Conservation (phyloP, 1,284 basidiomycete species). For the Gastroboletus turbinatus region DNA sequence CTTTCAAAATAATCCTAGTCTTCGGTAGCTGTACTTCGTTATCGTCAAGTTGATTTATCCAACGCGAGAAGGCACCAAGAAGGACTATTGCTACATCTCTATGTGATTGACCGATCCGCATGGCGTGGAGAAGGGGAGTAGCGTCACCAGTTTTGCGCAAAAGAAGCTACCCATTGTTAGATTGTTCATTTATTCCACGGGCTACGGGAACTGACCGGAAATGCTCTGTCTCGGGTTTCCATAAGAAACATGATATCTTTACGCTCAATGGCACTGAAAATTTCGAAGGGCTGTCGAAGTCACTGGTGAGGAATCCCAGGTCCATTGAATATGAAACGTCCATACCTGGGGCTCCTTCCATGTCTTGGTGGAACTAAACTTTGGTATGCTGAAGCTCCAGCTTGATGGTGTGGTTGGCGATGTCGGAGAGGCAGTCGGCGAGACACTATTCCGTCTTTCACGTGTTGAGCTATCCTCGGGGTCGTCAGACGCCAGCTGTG, state of each 20-base stretch:
- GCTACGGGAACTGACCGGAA: constrained; percentile 50
- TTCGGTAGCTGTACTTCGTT: constrained; percentile 61
- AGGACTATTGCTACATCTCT: constrained; percentile 75
- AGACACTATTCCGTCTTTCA: constrained; percentile 30
- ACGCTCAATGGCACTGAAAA: constrained; percentile 70
- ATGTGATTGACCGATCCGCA: constrained; percentile 73
- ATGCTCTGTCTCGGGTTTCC: constrained; percentile 76
- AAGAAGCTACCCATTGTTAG: constrained; percentile 50
- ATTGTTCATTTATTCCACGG: not conserved
- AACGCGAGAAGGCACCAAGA: constrained; percentile 78
- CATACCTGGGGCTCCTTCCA: constrained; percentile 67
- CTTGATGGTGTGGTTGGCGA: constrained; percentile 33
- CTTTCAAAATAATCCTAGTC: constrained; percentile 67
- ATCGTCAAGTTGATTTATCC: constrained; percentile 75
- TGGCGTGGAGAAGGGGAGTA: constrained; percentile 77
- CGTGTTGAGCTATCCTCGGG: constrained; percentile 11
- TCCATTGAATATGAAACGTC: not conserved
- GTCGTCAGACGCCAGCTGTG: constrained; percentile 19
- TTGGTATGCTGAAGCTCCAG: constrained; percentile 22
- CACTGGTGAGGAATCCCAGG: not conserved
- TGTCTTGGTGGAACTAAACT: constrained; percentile 16
- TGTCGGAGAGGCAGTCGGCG: constrained; percentile 30
- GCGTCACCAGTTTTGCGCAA: constrained; percentile 71
- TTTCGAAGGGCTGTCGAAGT: constrained; percentile 63
- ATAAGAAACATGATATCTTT: constrained; percentile 75